Base-by-base conservation (phyloP, 108 stramenopile species). In the Stephanodiscus triporus region DNA sequence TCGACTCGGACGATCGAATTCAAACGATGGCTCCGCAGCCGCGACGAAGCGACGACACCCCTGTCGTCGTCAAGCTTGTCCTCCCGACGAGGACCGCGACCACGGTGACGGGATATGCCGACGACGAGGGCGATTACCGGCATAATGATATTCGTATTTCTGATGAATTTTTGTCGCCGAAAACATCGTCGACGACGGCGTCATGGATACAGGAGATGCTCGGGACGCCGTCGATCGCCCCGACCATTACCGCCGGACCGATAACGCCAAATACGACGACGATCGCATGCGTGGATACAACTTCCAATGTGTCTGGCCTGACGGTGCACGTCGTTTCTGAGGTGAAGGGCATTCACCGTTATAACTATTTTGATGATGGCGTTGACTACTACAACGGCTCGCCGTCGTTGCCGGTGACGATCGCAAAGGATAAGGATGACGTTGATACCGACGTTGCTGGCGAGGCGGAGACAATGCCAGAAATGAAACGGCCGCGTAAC, bases 401-500 rank as follows among this genome's bases (percentile, higher is more conserved):
- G n/a, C n/a, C n/a, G n/a, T n/a, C n/a, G n/a, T 16, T 14, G 16
- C 6, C 48, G 2, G 19, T 19, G n/a, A 7, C 48, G 16, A 49
- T 19, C 19, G 19, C 48, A 3, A 19, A 16, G 16, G 48, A 16
- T 49, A 6, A 16, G 16, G 48, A 16, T 49, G 2, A 22, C 24
- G 53, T 23, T 26, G 53, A 54, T 13, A 26, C 5, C 4, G 45
- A 19, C 22, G 19, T 9, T 42, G 9, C 59, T n/a, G 11, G 32
- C 22, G 36, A 57, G n/a, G 62, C 55, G 38, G 61, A 69, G 48
- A 29, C 62, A 36, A 65, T 61, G 17, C 77, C 77, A 2, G 77
- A 78, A 66, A 58, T 36, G 20, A 71, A 78, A 55, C 76, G 76
- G 38, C 76, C 38, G 6, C 58, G 61, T 27, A 74, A 27, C 19